Evolutionary conservation across 225 moss, liverwort and hornwort species (phyloP), one percentile per base, ranked within the genome.

Genomic region (Polytrichum commune): DNA sequence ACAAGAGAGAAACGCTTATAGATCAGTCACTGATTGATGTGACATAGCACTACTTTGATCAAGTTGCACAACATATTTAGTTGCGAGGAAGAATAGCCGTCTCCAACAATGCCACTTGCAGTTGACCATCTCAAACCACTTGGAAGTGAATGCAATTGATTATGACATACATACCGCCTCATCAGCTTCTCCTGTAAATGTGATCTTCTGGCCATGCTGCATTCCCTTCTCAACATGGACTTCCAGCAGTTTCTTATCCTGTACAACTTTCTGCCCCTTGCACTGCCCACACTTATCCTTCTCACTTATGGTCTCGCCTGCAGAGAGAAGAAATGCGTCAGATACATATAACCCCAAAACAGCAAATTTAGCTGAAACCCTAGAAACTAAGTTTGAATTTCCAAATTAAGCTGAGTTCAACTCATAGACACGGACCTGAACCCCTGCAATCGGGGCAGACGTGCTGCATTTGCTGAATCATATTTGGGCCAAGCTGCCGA

Each of bases 141-240:
- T 46, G 4, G 8, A 32, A 46, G 46, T 46, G 46, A 46, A 13
- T 32, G 6, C 32, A 32, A 8, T 46, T 58, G 22, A 22, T 27
- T 2, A 0, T 46, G 24, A 56, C 24, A 1, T 13, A 1, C 28
- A 64, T 85, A 85, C 84, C 72, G 84, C 84, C 69, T 85, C 84
- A 70, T 85, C 84, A 3, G 84, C 84, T 69, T 85, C 84, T 60
- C 84, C 84, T 72, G 77, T 72, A 54, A 85, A 85, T 2, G 81
- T 81, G 20, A 85, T 85, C 13, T 81, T 85, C 69, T 85, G 84
- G 24, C 81, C 81, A 53, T 85, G 78, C 19, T 62, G 65, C 80
- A 81, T 85, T 25, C 84, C 84, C 69, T 85, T 85, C 70, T 81
- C 84, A 1, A 85, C 84, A 23, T 81, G 81, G 9, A 85, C 84